Evolutionary conservation across 495 filamentous ascomycete genomes (phyloP).

Genomic region (Trichoderma asperelloides): DNA sequence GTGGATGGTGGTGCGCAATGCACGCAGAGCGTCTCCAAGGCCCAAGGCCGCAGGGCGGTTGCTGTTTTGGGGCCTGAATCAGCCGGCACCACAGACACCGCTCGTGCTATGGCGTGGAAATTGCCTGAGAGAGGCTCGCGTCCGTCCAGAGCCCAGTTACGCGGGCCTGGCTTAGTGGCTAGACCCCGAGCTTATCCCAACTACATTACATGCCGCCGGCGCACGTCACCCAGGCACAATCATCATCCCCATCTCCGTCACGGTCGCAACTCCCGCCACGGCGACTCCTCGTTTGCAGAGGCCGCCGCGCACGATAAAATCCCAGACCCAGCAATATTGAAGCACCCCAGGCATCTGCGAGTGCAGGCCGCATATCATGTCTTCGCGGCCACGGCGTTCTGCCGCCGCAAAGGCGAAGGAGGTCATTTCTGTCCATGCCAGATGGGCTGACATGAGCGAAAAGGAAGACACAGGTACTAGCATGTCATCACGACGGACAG

Average conservation of each 20-base stretch:
- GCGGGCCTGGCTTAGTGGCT: background rate
- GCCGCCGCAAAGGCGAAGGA: slow-evolving; percentile 32
- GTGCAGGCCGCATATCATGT: slow-evolving; percentile 28
- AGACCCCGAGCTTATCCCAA: background rate
- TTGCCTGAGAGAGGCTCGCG: background rate
- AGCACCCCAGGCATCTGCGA: background rate
- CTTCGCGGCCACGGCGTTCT: slow-evolving; percentile 40
- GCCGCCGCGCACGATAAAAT: background rate
- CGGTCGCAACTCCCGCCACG: background rate
- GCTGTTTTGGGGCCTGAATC: slow-evolving; percentile 4
- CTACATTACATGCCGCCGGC: background rate
- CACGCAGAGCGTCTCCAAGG: background rate
- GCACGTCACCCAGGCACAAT: background rate
- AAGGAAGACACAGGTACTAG: slow-evolving; percentile 3
- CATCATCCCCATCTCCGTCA: background rate
- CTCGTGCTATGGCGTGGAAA: background rate
- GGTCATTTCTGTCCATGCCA: slow-evolving; percentile 20
- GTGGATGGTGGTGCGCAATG: background rate
- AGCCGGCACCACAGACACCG: background rate
- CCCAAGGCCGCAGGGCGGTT: background rate
- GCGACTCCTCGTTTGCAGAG: background rate
- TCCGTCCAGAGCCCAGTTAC: background rate
- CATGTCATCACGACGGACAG: slow-evolving; percentile 9
- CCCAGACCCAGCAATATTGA: background rate
- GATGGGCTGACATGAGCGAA: slow-evolving; percentile 10